Base-by-base conservation (phyloP, 768 basidiomycete species). In the Exsudoporus frostii region DNA sequence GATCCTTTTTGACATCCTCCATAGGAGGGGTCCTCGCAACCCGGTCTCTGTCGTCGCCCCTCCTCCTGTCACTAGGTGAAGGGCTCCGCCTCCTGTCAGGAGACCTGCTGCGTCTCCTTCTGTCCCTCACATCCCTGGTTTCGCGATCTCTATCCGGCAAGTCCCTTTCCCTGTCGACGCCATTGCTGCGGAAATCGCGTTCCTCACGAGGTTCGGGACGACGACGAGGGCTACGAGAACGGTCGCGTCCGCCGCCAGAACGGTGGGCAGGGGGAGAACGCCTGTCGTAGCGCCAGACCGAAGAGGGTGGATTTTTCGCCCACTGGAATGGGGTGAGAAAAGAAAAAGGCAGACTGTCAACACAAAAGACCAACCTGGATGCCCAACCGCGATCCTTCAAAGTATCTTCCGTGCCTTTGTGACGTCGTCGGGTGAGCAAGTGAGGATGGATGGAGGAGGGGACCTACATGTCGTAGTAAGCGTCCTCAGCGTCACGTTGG, bases 261-360 rank as follows among this genome's bases (percentile, higher is more conserved):
- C 73, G 73, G 32, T 66, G 50, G 56, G 76, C 60, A 64, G 79
- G 71, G 27, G 81, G 74, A 40, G 77, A 73, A 53, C 80, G 77
- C 60, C 85, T 74, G 42, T 87, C 84, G 58, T 81, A 84, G 55
- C 89, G 85, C 89, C 89, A 91, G 37, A 85, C 82, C n/a, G 86
- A 79, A 38, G 86, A 89, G 5, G 89, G 90, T 53, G 89, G 89
- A 61, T 85, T 85, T 69, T 90, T 90, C 40, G 87, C 86, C 87
- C 87, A 89, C 86, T 88, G 47, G 14, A 27, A 45, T 11, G n/a
- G n/a, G 13, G 43, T 41, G 41, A 53, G 34, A 20, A 40, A 42
- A 33, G 5, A 30, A 11, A 1, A 14, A 27, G 1, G 15, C 6
- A 4, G 7, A 37, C 2, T 7, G 10, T 19, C 9, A 19, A 24